Base-by-base conservation (phyloP, 345 rosid genomes). In the Eucalyptus pauciflora region DNA sequence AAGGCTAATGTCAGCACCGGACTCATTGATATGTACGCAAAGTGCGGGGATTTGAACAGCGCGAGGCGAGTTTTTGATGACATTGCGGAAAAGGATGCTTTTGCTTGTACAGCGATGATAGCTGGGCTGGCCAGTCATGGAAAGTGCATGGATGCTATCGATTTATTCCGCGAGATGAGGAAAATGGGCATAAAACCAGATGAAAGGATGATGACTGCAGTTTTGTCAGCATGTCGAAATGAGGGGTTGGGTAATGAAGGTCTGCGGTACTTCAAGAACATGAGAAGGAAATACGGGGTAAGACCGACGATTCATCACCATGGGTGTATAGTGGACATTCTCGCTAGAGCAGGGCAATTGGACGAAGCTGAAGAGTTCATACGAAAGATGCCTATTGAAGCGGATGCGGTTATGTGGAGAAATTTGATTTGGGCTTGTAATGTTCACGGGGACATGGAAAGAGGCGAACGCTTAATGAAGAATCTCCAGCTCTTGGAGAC, bases 271-370 rank as follows among this genome's bases (percentile, higher is more conserved):
- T 89, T 92, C 50, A 86, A 87, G 49, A 88, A 91, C 33, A 92
- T 92, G 93, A 89, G 83, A 89, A 50, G n/a, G 80, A 88, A 91
- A n/a, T 88, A 91, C 4, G 86, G 60, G 5, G 89, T 92, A 43
- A 88, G 88, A 29, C 92, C 91, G 13, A 88, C 87, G 4, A 81
- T 92, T 81, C 92, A 91, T 83, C 94, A 90, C 60, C 88, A 49
- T 67, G 92, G 94, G 13, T 92, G 94, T 31, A 88, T 92, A 88
- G 62, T 92, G n/a, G 94, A 92, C 91, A 87, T 92, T 29, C 92
- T 92, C 2, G 94, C 93, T 18, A 88, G 93, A 62, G 86, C 89
- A 4, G 89, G 93, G 88, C 89, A 87, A 56, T 87, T 92, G 33
- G 86, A 86, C 7, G 91, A 76, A 27, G 94, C 89, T 25, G 91